Evolutionary conservation across 108 stramenopile genomes (phyloP).

Genomic region (Phaeodactylum tricornutum): DNA sequence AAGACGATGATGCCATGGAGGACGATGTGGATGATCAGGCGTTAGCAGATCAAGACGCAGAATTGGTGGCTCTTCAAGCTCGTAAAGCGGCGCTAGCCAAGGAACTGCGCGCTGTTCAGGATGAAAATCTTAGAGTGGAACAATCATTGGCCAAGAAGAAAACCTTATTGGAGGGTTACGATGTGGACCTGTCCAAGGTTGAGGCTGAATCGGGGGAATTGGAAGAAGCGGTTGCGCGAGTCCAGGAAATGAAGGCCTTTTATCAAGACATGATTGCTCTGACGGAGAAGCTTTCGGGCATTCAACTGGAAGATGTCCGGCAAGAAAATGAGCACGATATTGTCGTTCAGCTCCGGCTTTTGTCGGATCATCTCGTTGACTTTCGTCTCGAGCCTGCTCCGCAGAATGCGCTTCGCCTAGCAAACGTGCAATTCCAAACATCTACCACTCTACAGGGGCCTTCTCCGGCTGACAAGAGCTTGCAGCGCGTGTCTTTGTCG

Average conservation of each 20-base stretch:
- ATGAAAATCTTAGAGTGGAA: not conserved
- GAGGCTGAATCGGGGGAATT: constrained; percentile 2
- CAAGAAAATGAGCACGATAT: not conserved
- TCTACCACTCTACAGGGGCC: constrained; percentile 13
- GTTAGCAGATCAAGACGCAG: constrained; percentile 2
- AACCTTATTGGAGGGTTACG: not conserved
- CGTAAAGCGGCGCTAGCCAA: constrained; percentile 7
- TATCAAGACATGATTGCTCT: constrained; percentile 27
- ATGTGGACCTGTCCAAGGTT: not conserved
- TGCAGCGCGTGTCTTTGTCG: constrained; percentile 5
- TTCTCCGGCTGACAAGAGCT: constrained; percentile 1
- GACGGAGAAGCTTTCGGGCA: constrained; percentile 42
- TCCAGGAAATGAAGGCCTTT: constrained; percentile 22
- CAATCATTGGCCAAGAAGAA: too few species aligned
- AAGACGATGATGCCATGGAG: constrained; percentile 9
- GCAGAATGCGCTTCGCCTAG: constrained; percentile 10
- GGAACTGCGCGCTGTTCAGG: not conserved
- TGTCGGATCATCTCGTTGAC: not conserved
- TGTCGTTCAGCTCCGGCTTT: not conserved
- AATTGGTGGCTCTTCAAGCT: constrained; percentile 24
- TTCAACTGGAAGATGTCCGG: constrained; percentile 18
- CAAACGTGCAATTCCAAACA: constrained; percentile 28
- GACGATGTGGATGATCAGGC: constrained; percentile 11
- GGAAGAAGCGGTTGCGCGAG: constrained; percentile 2
- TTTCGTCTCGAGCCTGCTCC: constrained; percentile 3